A percentile compares a stretch with the other conserved stretches of the same genome.
Evolutionary conservation across 306 rosid species (phyloP).

Genomic region (Vigna hirtella): DNA sequence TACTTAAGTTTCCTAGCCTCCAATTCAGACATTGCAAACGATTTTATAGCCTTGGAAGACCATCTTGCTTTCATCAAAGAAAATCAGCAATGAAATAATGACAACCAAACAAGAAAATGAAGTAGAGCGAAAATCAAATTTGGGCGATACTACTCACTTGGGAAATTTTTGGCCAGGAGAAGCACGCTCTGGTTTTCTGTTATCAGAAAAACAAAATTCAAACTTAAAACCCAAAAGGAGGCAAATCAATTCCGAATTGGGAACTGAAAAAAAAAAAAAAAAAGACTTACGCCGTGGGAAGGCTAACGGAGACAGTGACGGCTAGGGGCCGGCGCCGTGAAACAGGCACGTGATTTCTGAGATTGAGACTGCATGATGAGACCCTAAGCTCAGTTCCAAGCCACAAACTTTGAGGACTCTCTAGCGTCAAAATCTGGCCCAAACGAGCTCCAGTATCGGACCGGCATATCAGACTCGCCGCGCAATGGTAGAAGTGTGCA

Average conservation of each 20-base stretch:
- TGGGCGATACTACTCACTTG: slow-evolving; percentile 59
- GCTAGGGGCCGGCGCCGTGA: slow-evolving; percentile 51
- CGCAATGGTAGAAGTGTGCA: slow-evolving; percentile 28
- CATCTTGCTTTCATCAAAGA: slow-evolving; percentile 62
- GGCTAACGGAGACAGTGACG: slow-evolving; percentile 62
- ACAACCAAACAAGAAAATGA: background rate
- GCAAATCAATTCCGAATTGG: slow-evolving; percentile 10
- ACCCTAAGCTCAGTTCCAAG: slow-evolving; percentile 53
- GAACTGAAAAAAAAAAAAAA: background rate
- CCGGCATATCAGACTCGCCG: slow-evolving; percentile 38
- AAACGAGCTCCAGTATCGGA: slow-evolving; percentile 32
- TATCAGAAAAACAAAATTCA: slow-evolving; percentile 50
- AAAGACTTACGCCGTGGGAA: slow-evolving; percentile 73
- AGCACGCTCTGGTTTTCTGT: slow-evolving; percentile 64
- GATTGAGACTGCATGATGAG: slow-evolving; percentile 40
- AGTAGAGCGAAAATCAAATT: background rate
- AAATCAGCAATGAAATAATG: slow-evolving; percentile 6
- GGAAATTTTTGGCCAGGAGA: slow-evolving; percentile 59
- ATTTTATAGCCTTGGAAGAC: slow-evolving; percentile 80
- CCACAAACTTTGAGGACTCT: slow-evolving; percentile 48
- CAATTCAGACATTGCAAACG: slow-evolving; percentile 70
- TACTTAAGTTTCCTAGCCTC: slow-evolving; percentile 80
- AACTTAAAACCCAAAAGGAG: slow-evolving; percentile 48
- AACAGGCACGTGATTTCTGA: slow-evolving; percentile 35
- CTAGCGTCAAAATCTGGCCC: slow-evolving; percentile 27